Base-by-base conservation (phyloP, 2,329 filamentous ascomycete genomes). In the Acarospora socialis region DNA sequence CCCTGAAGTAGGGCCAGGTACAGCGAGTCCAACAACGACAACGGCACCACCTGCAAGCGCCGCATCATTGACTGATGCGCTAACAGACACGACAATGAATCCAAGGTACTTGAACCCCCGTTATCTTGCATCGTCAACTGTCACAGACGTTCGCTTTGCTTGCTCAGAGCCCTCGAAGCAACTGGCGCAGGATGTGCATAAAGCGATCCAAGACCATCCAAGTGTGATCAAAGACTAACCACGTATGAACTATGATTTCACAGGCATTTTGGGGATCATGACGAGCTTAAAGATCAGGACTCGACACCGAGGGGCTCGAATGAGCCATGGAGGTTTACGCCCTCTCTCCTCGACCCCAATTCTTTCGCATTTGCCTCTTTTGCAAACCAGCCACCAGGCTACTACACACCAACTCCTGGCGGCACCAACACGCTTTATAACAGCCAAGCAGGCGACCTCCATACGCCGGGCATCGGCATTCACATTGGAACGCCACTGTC, bases 331-430 rank as follows among this genome's bases (percentile, higher is more conserved):
- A 72, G 80, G 43, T 84, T 93, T 49, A 92, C 86, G 2, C 83
- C 86, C 3, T 90, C 84, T 14, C 64, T 92, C 35, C 69, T 95
- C 50, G 87, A 95, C 50, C 75, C 83, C 12, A 83, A 78, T 53
- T 80, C 81, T 18, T 82, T 82, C 52, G 72, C 74, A 15, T 94
- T 93, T 56, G 68, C 73, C 37, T 67, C 68, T 34, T 87, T 92
- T 49, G 74, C 78, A 42, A 82, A 81, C 54, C 80, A 86, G 42
- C 71, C 78, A 27, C 71, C 80, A 10, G 81, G 77, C 9, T 90
- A 90, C 56, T 94, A 92, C 56, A 86, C 83, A 5, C 81, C 86
- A 2, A 92, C 82, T 1, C 80, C 83, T 2, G 81, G 80, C 41
- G 80, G 79, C 27, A 78, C 75, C 41, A 82, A 79, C 49, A 79